Evolutionary conservation across 2,329 filamentous ascomycete species (phyloP), one percentile per base, ranked within the genome.

Genomic region (Colletotrichum godetiae): DNA sequence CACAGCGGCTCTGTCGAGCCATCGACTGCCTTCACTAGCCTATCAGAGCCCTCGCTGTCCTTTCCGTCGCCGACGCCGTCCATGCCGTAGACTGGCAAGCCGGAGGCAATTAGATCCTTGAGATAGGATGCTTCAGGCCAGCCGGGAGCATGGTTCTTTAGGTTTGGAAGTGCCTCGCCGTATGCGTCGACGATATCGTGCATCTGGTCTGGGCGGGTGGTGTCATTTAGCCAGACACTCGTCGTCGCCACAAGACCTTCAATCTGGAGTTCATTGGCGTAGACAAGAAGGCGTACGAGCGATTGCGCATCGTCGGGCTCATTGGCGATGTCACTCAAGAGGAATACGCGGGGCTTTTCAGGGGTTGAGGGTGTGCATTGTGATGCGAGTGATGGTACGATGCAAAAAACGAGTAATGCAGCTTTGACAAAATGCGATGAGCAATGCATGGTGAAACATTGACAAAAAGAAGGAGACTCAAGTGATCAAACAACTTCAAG

Each of bases 1-100:
- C 85, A 89, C 4, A 89, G 80, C 0, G 86, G 85, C 11, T 85
- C 80, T 1, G 80, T 78, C 1, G 80, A 82, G 22, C 80, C 77
- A 31, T 83, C 76, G 8, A 86, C 81, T 5, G 81, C 80, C 3
- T 83, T 77, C 22, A 87, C 66, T 31, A 79, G 75, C 11, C 56
- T 65, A 3, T 58, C 53, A 5, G 76, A 84, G 3, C 84, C 86
- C 11, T 82, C 78, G 67, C 84, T 86, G 12, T 68, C 65, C 3
- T 52, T 60, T 5, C 53, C 72, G 37, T 85, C 83, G 1, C 67
- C 60, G 35, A 64, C 67, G 2, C 67, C 59, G 13, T 69, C 59
- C 67, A 69, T 69, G 1, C 67, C 59, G 5, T 69, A 64, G 1
- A 69, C 53, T 10, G 67, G 53, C 19, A 64, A 49, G 19, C 67